Evolutionary conservation across 495 filamentous ascomycete species (phyloP), one percentile per base, ranked within the genome.

Genomic region (Collariella sp.): DNA sequence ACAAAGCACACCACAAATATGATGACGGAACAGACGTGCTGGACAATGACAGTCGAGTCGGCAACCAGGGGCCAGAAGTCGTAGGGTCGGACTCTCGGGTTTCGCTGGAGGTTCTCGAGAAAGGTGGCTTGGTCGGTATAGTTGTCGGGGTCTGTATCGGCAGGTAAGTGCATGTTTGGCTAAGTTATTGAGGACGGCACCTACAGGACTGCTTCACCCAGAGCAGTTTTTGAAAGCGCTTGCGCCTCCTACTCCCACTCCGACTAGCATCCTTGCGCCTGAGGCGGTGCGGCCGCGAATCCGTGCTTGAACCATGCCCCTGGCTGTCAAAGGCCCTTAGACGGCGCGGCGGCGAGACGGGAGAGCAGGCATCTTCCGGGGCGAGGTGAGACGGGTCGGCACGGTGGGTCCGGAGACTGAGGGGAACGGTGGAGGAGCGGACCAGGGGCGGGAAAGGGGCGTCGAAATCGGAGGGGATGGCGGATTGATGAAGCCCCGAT

Each of bases 171-270:
- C 11, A 1, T 54, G 42, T 5, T 34, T 11, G 42, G 51, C 23
- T n/a, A 23, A 16, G 35, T 2, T 4, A n/a, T 3, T 29, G 24
- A 29, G 4, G 5, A 12, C 22, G 15, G 7, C 11, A 33, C 56
- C 7, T 79, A 94, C 89, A 98, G 41, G 86, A 88, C 63, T 98
- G 93, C 67, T 95, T 95, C 55, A 98, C 89, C 93, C 93, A 98
- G 16, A 98, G 77, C 55, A 98, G 73, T 72, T 97, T 98, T 73
- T 94, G 93, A 86, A 91, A 97, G 55, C 82, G 76, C 65, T 79
- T 76, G 57, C 85, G 74, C 59, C 86, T 83, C 38, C 83, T 69
- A 55, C 74, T 76, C 39, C 69, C 61, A 52, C 72, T 75, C 6
- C 65, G 63, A 15, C 65, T 62, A 12, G 59, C 56, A 36, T 67